Conservation (phyloP, 2,329 filamentous ascomycete species). For the Anthostomella pinea region DNA sequence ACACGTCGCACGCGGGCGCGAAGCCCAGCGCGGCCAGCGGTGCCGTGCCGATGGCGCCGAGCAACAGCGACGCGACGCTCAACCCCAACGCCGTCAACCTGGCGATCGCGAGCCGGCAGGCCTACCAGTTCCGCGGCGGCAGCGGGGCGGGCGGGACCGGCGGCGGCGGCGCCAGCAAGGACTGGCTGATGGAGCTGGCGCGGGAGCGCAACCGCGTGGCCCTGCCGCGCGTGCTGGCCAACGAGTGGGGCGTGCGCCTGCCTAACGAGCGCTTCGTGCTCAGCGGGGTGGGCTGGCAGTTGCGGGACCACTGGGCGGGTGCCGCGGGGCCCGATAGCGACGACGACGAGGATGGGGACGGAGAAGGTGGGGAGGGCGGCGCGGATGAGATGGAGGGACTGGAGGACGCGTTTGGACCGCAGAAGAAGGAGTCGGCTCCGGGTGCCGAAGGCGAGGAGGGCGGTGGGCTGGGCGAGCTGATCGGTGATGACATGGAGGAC, state of each 20-base stretch:
- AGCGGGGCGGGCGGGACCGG: constrained; percentile 41
- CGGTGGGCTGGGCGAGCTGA: constrained; percentile 53
- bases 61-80: constrained; percentile 54
- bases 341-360: constrained; percentile 36
- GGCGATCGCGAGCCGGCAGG: constrained; percentile 66
- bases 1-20: constrained; percentile 55
- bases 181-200: constrained; percentile 75
- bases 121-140: constrained; percentile 65
- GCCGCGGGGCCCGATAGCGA: constrained; percentile 39
- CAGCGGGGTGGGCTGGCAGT: constrained; percentile 62
- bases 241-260: constrained; percentile 65
- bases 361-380: constrained; percentile 38
- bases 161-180: constrained; percentile 60
- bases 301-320: constrained; percentile 58
- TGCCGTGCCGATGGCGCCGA: constrained; percentile 45
- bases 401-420: constrained; percentile 35
- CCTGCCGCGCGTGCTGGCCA: constrained; percentile 59
- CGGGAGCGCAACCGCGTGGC: constrained; percentile 65
- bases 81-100: constrained; percentile 66
- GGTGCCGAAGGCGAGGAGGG: constrained; percentile 48
- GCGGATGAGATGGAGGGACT: constrained; percentile 51
- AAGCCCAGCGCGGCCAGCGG: constrained; percentile 49
- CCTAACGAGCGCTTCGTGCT: constrained; percentile 68
- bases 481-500: constrained; percentile 49
- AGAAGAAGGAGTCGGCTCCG: constrained; percentile 36